Conservation (phyloP, 371 early-diverging fungal genomes). For the Syncephalastrum monosporum region DNA sequence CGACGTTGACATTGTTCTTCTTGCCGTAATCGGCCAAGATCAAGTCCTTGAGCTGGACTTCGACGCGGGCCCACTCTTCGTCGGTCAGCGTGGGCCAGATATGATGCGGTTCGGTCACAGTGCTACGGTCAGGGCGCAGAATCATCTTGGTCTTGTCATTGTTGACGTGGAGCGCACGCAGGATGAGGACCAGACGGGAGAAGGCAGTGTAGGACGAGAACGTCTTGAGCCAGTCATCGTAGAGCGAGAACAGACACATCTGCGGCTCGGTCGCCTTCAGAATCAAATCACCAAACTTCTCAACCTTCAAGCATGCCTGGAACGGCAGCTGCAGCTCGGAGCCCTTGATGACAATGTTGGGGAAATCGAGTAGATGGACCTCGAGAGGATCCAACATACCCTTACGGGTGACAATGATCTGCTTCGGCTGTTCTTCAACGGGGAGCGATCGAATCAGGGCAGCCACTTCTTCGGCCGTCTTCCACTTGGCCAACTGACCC, state of each 20-base stretch:
- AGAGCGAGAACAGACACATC: conserved; percentile 87
- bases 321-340: conserved; percentile 96
- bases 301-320: conserved; percentile 96
- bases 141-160: conserved; percentile 95
- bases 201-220: conserved; percentile 98
- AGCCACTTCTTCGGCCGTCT: conserved; percentile 99
- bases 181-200: conserved; percentile 94
- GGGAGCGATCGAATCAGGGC: conserved; percentile 98
- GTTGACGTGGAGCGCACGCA: conserved; percentile 96
- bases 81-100: conserved; percentile 97
- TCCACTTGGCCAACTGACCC: conserved; percentile 98
- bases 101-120: conserved; percentile 93
- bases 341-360: conserved; percentile 98
- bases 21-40: conserved; percentile 98
- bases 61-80: conserved; percentile 98
- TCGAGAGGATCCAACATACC: conserved; percentile 99
- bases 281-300: conserved; percentile 98
- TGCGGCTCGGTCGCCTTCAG: conserved; percentile 97
- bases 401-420: conserved; percentile 97
- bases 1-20: conserved; percentile 98
- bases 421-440: conserved; percentile 98
- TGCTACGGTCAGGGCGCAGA: conserved; percentile 90
- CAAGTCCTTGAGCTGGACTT: conserved; percentile 95
- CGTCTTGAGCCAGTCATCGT: conserved; percentile 94
- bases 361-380: conserved; percentile 93